phyloP scores from a whole-genome alignment of 2,329 filamentous ascomycete genomes.

The Apiospora aurea region DNA sequence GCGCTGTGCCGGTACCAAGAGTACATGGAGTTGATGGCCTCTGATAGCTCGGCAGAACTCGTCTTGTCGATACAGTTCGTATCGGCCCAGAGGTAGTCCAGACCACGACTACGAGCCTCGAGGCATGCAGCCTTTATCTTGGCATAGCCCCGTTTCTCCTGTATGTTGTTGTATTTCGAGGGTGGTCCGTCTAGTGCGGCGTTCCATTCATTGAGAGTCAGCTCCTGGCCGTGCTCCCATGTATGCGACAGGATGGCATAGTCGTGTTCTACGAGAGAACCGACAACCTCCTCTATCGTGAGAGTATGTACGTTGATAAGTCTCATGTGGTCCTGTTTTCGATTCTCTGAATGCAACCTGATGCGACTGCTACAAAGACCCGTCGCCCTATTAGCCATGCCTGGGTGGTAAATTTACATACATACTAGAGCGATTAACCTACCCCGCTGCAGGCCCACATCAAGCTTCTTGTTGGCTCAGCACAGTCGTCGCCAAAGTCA shows the following conservation, averaged over 20 bases:
- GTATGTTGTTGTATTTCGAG: not conserved
- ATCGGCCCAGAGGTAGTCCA: constrained; percentile 19
- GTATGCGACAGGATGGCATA: constrained; percentile 36
- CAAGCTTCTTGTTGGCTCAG: too few relatives aligned
- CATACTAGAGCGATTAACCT: too few relatives aligned
- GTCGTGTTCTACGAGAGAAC: not conserved
- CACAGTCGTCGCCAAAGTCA: too few relatives aligned
- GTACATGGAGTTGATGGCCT: constrained; percentile 19
- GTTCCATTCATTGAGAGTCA: constrained; percentile 22
- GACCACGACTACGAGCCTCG: not conserved
- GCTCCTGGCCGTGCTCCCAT: constrained; percentile 32
- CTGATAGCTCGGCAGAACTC: constrained; percentile 1
- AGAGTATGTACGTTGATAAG: not conserved
- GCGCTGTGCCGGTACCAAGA: not conserved
- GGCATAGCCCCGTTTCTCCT: not conserved
- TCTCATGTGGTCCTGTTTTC: not conserved
- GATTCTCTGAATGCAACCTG: not conserved
- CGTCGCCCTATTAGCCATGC: too few relatives aligned
- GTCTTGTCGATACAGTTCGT: constrained; percentile 18
- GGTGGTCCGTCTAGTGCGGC: not conserved
- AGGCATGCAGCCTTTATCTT: not conserved
- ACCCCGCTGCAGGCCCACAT: too few relatives aligned
- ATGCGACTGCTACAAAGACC: too few relatives aligned
- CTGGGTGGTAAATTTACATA: too few relatives aligned
- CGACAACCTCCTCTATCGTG: constrained; percentile 1